Evolutionary conservation across 768 basidiomycete genomes (phyloP).

Genomic region (Coprinopsis strossmayeri): DNA sequence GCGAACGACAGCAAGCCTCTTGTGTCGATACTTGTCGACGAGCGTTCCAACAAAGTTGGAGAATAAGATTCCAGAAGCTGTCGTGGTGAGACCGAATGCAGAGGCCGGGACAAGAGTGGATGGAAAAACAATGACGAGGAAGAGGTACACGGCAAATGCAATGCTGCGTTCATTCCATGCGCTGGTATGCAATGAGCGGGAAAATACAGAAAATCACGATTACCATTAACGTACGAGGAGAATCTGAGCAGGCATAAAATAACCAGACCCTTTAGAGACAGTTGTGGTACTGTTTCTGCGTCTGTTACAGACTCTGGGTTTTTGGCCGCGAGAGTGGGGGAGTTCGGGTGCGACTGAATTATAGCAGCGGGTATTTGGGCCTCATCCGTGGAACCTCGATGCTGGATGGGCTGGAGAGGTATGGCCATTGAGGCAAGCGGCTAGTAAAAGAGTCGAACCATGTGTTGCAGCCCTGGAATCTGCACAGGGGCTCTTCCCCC

Average conservation of each 20-base stretch:
- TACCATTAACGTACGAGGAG: not conserved
- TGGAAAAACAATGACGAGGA: conserved; percentile 34
- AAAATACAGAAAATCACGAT: too few relatives aligned
- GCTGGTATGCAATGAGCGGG: not conserved
- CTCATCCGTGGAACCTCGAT: too few relatives aligned
- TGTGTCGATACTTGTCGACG: conserved; percentile 27
- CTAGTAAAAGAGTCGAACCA: too few relatives aligned
- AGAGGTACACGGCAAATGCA: conserved; percentile 38
- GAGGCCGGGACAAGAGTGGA: conserved; percentile 41
- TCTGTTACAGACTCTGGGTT: too few relatives aligned
- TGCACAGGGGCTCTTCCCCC: too few relatives aligned
- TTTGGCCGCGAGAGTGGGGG: too few relatives aligned
- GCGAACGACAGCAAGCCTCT: conserved; percentile 32
- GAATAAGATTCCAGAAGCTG: conserved; percentile 29
- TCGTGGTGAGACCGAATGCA: conserved; percentile 37
- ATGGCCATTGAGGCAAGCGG: too few relatives aligned
- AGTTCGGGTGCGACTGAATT: too few relatives aligned
- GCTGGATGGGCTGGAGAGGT: too few relatives aligned
- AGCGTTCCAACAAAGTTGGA: conserved; percentile 34
- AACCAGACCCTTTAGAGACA: not conserved
- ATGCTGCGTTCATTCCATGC: conserved; percentile 28
- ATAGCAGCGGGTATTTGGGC: too few relatives aligned
- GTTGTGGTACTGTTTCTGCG: not conserved
- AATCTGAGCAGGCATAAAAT: not conserved
- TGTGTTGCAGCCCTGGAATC: too few relatives aligned